These are phyloP conservation scores for Corchorus capsularis DNA, from an alignment of 345 rosid species.

Conservation along the genomic window DNA sequence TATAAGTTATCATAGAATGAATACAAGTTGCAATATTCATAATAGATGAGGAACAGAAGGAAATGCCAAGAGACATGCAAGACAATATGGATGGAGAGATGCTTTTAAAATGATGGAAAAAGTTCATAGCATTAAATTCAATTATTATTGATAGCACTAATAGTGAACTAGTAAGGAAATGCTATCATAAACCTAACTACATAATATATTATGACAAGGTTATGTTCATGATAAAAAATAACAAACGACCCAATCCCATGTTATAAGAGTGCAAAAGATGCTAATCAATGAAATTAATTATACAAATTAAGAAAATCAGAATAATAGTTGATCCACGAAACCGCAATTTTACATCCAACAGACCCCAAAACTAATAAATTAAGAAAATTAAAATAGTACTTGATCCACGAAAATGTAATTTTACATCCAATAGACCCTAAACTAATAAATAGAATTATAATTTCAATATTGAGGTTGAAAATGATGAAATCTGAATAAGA, in stretches of 20 bases:
- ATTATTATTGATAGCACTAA: neutral
- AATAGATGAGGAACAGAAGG: neutral
- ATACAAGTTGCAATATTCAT: slow-evolving; percentile 9
- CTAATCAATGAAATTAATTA: neutral
- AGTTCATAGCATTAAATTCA: slow-evolving; percentile 3
- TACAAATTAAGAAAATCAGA: neutral
- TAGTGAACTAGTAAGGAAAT: slow-evolving; percentile 2
- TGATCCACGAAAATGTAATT: neutral
- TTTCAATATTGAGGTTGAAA: neutral
- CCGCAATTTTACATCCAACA: no score
- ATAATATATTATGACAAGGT: slow-evolving; percentile 4
- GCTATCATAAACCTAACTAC: slow-evolving; percentile 7
- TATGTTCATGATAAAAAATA: neutral
- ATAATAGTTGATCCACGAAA: no score
- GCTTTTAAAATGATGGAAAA: neutral
- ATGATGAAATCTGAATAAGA: neutral
- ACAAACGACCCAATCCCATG: neutral
- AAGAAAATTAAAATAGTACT: neutral
- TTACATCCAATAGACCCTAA: neutral
- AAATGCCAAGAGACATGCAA: slow-evolving; percentile 1
- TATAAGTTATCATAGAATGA: neutral
- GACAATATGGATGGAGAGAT: slow-evolving; percentile 1
- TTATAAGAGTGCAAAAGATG: slow-evolving; percentile 13
- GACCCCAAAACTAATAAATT: neutral
- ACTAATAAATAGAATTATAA: neutral